phyloP scores from a whole-genome alignment of 768 basidiomycete species.

The Leccinum arenicola region DNA sequence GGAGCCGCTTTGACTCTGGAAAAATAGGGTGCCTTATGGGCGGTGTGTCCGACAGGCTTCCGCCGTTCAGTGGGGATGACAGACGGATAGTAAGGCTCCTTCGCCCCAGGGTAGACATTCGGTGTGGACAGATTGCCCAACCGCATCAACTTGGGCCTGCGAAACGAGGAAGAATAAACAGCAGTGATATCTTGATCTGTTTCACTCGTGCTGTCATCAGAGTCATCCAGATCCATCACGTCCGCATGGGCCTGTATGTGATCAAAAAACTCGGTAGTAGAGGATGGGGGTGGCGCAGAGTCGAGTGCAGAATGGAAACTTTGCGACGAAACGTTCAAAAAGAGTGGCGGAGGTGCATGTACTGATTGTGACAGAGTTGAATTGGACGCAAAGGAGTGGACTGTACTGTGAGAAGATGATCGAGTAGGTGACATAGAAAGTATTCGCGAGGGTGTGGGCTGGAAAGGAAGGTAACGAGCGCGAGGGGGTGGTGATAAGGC shows the following conservation, averaged over 20 bases:
- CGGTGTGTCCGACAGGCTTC: conserved; percentile 53
- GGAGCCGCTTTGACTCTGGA: conserved; percentile 39
- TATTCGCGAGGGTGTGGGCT: conserved; percentile 16
- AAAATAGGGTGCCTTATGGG: conserved; percentile 44
- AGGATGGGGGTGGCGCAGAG: conserved; percentile 61
- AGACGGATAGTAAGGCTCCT: conserved; percentile 35
- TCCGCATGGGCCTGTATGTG: conserved; percentile 65
- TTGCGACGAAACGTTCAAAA: conserved; percentile 46
- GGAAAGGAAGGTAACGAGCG: conserved; percentile 17
- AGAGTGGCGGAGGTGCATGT: conserved; percentile 26
- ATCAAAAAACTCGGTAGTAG: conserved; percentile 74
- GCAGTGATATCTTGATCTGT: conserved; percentile 36
- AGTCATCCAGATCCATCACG: conserved; percentile 72
- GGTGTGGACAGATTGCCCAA: conserved; percentile 72
- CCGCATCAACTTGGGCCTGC: conserved; percentile 50
- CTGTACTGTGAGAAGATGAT: conserved; percentile 30
- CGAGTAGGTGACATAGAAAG: conserved; percentile 18
- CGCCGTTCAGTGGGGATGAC: conserved; percentile 38
- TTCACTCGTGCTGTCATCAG: conserved; percentile 43
- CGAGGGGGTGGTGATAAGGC: conserved; percentile 57
- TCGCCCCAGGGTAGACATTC: conserved; percentile 46
- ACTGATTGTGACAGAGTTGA: conserved; percentile 23
- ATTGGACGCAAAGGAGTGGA: conserved; percentile 30
- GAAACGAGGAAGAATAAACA: conserved; percentile 27
- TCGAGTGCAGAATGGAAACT: conserved; percentile 45